phyloP scores from a whole-genome alignment of 2,329 filamentous ascomycete genomes.

The Aspergillus clavatus region DNA sequence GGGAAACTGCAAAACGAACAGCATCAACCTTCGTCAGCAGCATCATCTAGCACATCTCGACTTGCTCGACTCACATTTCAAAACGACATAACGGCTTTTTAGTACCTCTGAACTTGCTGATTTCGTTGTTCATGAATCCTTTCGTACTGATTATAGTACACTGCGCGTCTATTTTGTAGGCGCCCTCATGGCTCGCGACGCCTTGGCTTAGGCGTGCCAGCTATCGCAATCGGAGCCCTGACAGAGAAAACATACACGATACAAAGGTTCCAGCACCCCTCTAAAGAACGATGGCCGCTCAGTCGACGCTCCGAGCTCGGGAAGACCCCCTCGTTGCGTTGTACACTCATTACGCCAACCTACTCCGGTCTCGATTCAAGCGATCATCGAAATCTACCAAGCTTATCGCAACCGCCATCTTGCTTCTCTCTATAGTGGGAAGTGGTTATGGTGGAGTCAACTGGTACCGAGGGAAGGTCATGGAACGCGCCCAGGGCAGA shows the following conservation, averaged over 20 bases:
- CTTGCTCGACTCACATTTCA: constrained; percentile 5
- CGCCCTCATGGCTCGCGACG: constrained; percentile 17
- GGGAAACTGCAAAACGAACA: background rate
- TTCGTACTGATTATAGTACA: background rate
- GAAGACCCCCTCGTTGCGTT: constrained; percentile 65
- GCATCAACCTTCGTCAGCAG: constrained; percentile 7
- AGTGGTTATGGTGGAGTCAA: constrained; percentile 72
- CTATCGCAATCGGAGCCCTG: constrained; percentile 10
- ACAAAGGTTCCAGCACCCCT: background rate
- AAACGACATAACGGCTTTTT: background rate
- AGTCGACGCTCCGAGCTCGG: constrained; percentile 71
- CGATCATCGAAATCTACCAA: constrained; percentile 66
- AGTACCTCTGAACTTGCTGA: background rate
- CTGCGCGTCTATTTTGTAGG: constrained; percentile 3
- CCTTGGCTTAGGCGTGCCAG: constrained; percentile 12
- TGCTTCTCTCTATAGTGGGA: constrained; percentile 73
- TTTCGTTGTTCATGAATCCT: background rate
- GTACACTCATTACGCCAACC: constrained; percentile 46
- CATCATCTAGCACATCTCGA: constrained; percentile 10
- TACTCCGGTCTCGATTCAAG: constrained; percentile 50
- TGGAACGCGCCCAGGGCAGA: constrained; percentile 76
- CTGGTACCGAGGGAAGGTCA: constrained; percentile 67
- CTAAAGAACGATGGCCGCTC: constrained; percentile 63
- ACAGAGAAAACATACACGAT: background rate
- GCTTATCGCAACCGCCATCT: constrained; percentile 68